These are phyloP conservation scores for Talaromyces sp. DNA, from an alignment of 2,329 filamentous ascomycete species.

Conservation along the genomic window DNA sequence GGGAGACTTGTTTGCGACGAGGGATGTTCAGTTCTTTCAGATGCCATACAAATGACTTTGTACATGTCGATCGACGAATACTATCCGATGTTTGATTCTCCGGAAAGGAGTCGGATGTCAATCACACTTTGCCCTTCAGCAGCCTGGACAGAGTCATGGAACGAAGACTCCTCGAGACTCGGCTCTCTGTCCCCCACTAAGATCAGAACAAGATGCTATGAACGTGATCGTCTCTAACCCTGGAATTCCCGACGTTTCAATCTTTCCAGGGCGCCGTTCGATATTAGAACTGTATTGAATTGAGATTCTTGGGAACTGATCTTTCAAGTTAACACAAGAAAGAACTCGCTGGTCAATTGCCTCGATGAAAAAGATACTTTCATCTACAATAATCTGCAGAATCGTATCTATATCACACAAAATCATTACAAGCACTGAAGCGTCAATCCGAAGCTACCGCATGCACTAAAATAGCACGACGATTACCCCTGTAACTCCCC, in stretches of 20 bases:
- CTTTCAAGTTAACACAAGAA: background rate
- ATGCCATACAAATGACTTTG: background rate
- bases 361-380: background rate
- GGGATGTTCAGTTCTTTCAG: background rate
- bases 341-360: background rate
- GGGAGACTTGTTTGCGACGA: background rate
- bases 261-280: background rate
- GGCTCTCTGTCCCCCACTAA: background rate
- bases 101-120: background rate
- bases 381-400: background rate
- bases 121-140: background rate
- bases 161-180: background rate
- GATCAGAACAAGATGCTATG: background rate
- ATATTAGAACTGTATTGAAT: background rate
- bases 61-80: background rate
- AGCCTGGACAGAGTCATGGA: background rate
- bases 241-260: background rate
- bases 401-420: background rate
- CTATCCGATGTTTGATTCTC: background rate
- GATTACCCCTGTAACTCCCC: background rate
- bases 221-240: background rate
- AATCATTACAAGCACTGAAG: background rate
- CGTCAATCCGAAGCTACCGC: background rate
- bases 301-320: background rate
- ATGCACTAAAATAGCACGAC: background rate